Base-by-base conservation (phyloP, 2,329 filamentous ascomycete genomes). In the Colletotrichum lini region DNA sequence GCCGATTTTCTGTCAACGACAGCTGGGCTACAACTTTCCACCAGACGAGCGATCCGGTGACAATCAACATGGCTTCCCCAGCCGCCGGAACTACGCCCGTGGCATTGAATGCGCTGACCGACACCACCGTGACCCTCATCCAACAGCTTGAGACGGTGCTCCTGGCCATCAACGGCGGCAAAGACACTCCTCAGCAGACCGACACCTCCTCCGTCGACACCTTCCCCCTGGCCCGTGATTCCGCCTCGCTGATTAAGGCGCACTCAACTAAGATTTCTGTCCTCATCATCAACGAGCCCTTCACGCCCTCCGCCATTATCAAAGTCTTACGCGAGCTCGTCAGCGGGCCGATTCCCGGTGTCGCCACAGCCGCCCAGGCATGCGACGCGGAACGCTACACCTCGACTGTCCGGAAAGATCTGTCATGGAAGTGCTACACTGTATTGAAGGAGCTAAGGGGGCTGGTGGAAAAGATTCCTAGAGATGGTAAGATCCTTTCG, bases 251-350 rank as follows among this genome's bases (percentile, higher is more conserved):
- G 6, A 89, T 98, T 70, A 91, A 90, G 79, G 94, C 95, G 0
- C 94, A 98, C 78, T 89, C 92, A 2, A 98, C 95, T 7, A 98
- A 97, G 73, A 87, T 98, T 35, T 96, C 94, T 0, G 91, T 98
- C 0, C 88, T 98, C 15, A 89, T 96, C 1, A 93, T 97, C 77
- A 98, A 94, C 77, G 89, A 94, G 21, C 95, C 96, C 0, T 97
- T 97, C 75, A 96, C 95, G 0, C 91, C 94, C 0, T 91, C 91
- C 0, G 95, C 94, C 6, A 86, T 97, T 44, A 83, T 82, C 12
- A 91, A 88, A 30, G 90, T 97, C 16, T 83, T 98, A 5, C 87
- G 89, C 44, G 91, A 95, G 69, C 86, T 97, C n/a, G 87, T 91
- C 26, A 86, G 89, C 15, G 91, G 90, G 0, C 90, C 93, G n/a